Evolutionary conservation across 805 yeast genomes (phyloP).

Genomic region (Nematodospora valgi): DNA sequence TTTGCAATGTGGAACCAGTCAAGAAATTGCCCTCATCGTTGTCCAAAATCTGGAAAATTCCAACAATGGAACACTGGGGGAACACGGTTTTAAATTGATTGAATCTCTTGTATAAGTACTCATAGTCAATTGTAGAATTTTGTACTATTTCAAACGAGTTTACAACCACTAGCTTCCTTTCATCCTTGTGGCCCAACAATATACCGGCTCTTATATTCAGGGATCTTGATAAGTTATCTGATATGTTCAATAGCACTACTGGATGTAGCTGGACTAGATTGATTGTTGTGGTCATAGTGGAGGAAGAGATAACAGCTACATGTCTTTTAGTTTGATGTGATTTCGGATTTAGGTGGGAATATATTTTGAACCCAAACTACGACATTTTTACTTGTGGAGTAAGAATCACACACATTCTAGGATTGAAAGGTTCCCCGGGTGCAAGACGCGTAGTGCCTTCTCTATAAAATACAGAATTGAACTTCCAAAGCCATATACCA

Average conservation of each 20-base stretch:
- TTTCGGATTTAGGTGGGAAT: no score
- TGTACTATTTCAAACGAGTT: slow-evolving; percentile 29
- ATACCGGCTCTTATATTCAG: slow-evolving; percentile 21
- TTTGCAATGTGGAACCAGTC: slow-evolving; percentile 9
- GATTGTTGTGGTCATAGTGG: background rate
- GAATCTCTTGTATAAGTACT: slow-evolving; percentile 22
- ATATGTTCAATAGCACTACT: slow-evolving; percentile 25
- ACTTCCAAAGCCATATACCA: no score
- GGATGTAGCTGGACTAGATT: slow-evolving; percentile 17
- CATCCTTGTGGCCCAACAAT: slow-evolving; percentile 21
- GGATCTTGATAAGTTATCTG: slow-evolving; percentile 27
- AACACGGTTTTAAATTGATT: slow-evolving; percentile 25
- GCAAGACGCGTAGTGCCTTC: no score
- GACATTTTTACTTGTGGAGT: no score
- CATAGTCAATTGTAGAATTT: slow-evolving; percentile 17
- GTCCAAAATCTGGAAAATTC: slow-evolving; percentile 23
- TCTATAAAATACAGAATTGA: no score
- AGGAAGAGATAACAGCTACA: background rate
- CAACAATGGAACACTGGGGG: slow-evolving; percentile 26
- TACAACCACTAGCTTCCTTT: slow-evolving; percentile 12
- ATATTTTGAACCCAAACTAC: background rate
- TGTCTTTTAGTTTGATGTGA: no score
- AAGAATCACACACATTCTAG: no score
- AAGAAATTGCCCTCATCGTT: slow-evolving; percentile 1
- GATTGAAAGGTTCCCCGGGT: no score